Conservation (phyloP, 306 rosid genomes). For the Sindora glabra region DNA sequence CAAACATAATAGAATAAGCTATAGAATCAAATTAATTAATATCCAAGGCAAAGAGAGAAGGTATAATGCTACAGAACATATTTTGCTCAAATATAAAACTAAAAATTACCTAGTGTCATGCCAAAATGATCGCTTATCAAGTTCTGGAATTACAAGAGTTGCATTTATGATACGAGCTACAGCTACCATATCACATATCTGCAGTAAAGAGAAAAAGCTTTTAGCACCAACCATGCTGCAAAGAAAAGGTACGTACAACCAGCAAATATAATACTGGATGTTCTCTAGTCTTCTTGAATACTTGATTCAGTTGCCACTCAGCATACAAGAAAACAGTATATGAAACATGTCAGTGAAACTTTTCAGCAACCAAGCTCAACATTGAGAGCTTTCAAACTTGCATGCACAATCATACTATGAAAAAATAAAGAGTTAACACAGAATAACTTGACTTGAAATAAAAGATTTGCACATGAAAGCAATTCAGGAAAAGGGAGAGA, state of each 20-base stretch:
- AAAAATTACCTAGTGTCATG: constrained; percentile 63
- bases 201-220: constrained; percentile 21
- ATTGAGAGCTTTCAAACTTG: neutral
- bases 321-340: neutral
- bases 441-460: neutral
- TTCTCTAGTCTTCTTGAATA: constrained; percentile 4
- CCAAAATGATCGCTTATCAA: constrained; percentile 90
- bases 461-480: neutral
- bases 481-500: neutral
- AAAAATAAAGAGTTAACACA: neutral
- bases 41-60: constrained; percentile 1
- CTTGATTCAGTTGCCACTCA: neutral
- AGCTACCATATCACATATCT: constrained; percentile 99
- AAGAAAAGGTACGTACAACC: constrained; percentile 5
- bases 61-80: neutral
- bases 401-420: constrained; percentile 1
- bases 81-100: neutral
- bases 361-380: neutral
- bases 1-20: constrained; percentile 8
- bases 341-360: neutral
- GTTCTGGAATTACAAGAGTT: constrained; percentile 90
- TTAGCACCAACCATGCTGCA: constrained; percentile 9
- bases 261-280: neutral
- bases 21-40: constrained; percentile 8
- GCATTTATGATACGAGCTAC: constrained; percentile 88